Evolutionary conservation across 352 stramenopile species (phyloP), one percentile per base, ranked within the genome.

Genomic region (Globisporangium solare): DNA sequence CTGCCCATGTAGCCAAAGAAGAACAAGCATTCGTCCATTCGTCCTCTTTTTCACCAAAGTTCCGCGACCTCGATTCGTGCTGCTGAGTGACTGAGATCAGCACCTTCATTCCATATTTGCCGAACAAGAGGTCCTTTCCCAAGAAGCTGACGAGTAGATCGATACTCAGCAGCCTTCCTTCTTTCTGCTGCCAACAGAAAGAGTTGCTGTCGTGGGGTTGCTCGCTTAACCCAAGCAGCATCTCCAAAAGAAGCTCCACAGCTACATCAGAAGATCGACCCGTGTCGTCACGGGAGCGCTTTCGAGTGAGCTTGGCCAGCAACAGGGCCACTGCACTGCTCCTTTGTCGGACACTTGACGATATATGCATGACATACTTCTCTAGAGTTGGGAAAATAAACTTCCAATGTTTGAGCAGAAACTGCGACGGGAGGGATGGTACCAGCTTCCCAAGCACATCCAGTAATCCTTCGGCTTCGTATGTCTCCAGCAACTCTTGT

Each of bases 391-490:
- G 76, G 56, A 83, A 89, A 14, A 92, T 64, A 10, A 89, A 59
- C 32, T 73, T 78, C 82, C 82, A 92, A 54, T 92, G 79, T 51
- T 83, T 87, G 37, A 79, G 27, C 6, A 89, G 58, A 56, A 92
- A 92, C 2, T 6, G 11, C 12, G 69, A 55, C 5, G 78, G 71
- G 14, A 89, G 51, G 22, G 50, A 66, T 1, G 73, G 74, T 0
- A 64, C 65, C 12, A 88, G 56, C 31, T 73, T 70, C 31, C 76
- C 69, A 24, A 89, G 54, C 2, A 88, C 76, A 40, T 89, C 76
- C 20, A 92, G 60, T 5, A 88, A 51, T n/a, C 79, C 79, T 68
- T 88, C 78, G 13, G 77, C 77, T 54, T 85, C 74, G 12, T 67
- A 77, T 2, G 74, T 73, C 40, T 83, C 76, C 20, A 87, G 49